phyloP scores from a whole-genome alignment of 108 stramenopile species.

The Conticribra guillardii region DNA sequence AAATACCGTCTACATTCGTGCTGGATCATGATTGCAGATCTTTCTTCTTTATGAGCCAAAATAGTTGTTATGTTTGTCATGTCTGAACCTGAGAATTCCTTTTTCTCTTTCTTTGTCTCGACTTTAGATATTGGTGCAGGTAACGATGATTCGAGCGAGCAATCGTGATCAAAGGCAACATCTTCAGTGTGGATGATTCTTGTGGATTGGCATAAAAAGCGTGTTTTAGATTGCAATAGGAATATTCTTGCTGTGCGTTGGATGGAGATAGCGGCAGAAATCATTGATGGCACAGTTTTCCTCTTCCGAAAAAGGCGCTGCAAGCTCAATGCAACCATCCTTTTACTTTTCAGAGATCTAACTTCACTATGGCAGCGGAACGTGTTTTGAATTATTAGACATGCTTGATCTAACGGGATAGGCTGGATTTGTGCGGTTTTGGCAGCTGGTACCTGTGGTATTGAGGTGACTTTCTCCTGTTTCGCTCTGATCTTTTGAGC shows the following conservation, averaged over 20 bases:
- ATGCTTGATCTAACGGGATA: too few relatives aligned
- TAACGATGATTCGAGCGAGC: background rate
- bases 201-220: too few relatives aligned
- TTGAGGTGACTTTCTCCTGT: background rate
- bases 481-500: background rate
- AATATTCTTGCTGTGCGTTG: background rate
- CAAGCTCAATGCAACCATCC: background rate
- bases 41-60: too few relatives aligned
- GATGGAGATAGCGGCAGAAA: constrained; percentile 9
- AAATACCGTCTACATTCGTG: too few relatives aligned
- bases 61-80: too few relatives aligned
- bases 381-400: background rate
- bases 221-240: constrained; percentile 6
- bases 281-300: background rate
- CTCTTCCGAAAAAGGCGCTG: background rate
- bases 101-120: too few relatives aligned
- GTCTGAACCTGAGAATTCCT: too few relatives aligned
- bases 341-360: background rate
- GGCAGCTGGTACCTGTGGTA: background rate
- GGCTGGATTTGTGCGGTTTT: too few relatives aligned
- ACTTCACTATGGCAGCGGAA: background rate
- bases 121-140: too few relatives aligned
- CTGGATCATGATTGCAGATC: too few relatives aligned
- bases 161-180: background rate
- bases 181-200: background rate